Percentiles rank a stretch among this genome's conserved stretches.
phyloP scores from a whole-genome alignment of 23 red algal species.

The Gracilaria caudata region DNA sequence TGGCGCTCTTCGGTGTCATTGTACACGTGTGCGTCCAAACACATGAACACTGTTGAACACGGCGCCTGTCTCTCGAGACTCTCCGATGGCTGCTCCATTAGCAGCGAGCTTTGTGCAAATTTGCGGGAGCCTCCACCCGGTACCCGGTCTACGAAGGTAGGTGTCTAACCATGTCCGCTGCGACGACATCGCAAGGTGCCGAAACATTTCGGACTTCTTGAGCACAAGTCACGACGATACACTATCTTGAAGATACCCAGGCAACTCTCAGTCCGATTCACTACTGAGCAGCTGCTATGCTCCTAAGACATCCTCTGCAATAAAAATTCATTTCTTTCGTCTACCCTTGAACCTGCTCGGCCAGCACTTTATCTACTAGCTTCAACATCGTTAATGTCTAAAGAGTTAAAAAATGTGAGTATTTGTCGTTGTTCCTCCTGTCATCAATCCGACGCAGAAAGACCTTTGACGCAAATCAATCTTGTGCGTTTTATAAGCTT shows the following conservation, averaged over 20 bases:
- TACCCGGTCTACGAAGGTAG: too few relatives aligned
- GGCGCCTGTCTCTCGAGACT: background rate
- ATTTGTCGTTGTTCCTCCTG: background rate
- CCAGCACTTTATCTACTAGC: background rate
- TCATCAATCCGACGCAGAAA: background rate
- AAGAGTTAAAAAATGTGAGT: constrained; percentile 7
- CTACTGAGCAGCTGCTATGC: too few relatives aligned
- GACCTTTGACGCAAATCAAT: background rate
- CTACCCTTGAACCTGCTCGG: background rate
- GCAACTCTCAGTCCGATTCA: too few relatives aligned
- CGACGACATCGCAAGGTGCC: too few relatives aligned
- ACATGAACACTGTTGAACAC: background rate
- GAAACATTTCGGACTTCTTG: too few relatives aligned
- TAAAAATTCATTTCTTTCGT: too few relatives aligned
- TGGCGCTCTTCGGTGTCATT: background rate
- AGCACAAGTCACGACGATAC: too few relatives aligned
- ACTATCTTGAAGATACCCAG: too few relatives aligned
- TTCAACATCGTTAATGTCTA: background rate
- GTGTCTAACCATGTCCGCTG: too few relatives aligned
- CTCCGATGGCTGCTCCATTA: background rate
- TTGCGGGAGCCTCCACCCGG: too few relatives aligned
- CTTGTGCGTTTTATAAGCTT: background rate
- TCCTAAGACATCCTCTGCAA: too few relatives aligned
- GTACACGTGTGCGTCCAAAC: background rate
- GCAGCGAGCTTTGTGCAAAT: background rate